Base-by-base conservation (phyloP, 164 flowering plant genomes). In the Akebia trifoliata region DNA sequence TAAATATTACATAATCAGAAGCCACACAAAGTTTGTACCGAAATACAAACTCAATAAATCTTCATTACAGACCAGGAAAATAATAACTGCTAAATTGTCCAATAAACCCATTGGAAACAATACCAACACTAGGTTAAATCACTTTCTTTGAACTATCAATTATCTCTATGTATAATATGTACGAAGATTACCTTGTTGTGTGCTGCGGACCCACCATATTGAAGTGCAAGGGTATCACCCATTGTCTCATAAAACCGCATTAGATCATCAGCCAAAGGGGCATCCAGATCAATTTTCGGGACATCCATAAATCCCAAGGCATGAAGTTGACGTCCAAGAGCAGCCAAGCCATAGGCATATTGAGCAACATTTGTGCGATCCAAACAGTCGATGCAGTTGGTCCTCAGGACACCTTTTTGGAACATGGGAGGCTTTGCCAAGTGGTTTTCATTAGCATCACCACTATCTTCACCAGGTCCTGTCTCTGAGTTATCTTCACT, bases 281-380 rank as follows among this genome's bases (percentile, higher is more conserved):
- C 68, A 50, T 82, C 79, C 6, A 77, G 72, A 66, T 77, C 81
- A 61, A 90, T 64, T 49, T 54, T 65, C 36, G 82, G 72, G 8
- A 56, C 60, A 46, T 76, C 78, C 31, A 66, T 57, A 17, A 77
- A 62, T 26, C 96, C 91, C 56, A 90, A 60, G 50, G 84, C 75
- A 72, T 83, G 79, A 40, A 94, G 71, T 71, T 94, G 97, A 66
- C 67, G 79, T 30, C 93, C 95, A 32, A 94, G 83, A 59, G 95
- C 91, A 76, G 75, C 90, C 64, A 87, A 77, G 22, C 99, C 99
- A 68, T 76, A 90, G 9, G 89, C 84, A 72, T 78, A 94, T 55
- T 94, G 99, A 3, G 95, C 95, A 69, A 86, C 93, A 78, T 94
- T 94, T 40, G 99, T 94, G 49, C 97, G 97, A 67, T 94, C 99